Conservation (phyloP, 1,139 yeast species). For the Blastobotrys proliferans region DNA sequence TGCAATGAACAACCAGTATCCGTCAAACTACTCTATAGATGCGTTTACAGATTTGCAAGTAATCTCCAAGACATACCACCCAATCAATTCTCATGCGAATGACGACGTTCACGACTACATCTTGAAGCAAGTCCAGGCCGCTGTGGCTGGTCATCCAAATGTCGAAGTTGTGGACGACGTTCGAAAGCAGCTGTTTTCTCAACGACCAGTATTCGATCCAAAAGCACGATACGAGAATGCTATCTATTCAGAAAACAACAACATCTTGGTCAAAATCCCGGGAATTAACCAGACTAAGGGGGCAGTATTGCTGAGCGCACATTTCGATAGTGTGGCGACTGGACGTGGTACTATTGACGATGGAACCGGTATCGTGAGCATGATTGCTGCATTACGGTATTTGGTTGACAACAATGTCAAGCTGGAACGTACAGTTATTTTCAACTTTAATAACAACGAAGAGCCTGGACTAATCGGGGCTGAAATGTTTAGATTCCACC, state of each 20-base stretch:
- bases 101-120: conserved; percentile 72
- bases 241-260: conserved; percentile 74
- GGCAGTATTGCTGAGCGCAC: conserved; percentile 76
- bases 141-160: conserved; percentile 31
- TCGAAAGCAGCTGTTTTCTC: conserved; percentile 42
- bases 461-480: conserved; percentile 91
- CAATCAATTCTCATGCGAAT: conserved; percentile 73
- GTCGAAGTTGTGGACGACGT: conserved; percentile 49
- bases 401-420: conserved; percentile 42
- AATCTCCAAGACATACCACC: conserved; percentile 65
- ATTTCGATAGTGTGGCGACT: conserved; percentile 86
- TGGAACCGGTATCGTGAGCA: conserved; percentile 85
- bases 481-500: conserved; percentile 64
- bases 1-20: conserved; percentile 18
- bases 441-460: conserved; percentile 87
- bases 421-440: conserved; percentile 68
- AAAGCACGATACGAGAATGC: conserved; percentile 42
- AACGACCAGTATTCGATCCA: conserved; percentile 42
- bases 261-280: conserved; percentile 64
- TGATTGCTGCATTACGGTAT: conserved; percentile 64
- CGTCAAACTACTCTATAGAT: conserved; percentile 36
- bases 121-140: conserved; percentile 41
- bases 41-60: conserved; percentile 69
- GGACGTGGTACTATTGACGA: conserved; percentile 89
- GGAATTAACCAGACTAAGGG: conserved; percentile 53